Evolutionary conservation across 164 flowering plant species (phyloP).

Genomic region (Echeveria elegans): DNA sequence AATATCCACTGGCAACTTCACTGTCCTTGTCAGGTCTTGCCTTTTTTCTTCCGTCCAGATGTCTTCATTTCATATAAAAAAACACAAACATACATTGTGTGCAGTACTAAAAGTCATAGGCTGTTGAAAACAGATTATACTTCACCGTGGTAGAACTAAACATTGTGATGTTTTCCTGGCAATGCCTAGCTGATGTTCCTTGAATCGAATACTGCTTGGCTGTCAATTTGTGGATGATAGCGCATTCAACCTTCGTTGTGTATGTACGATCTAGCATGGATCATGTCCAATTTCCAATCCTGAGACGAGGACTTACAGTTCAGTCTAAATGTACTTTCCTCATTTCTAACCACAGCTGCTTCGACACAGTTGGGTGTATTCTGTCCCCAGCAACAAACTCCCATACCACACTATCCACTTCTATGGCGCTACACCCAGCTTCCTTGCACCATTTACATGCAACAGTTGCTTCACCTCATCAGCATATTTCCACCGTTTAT

Average conservation of each 20-base stretch:
- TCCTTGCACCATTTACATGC: slow-evolving; percentile 50
- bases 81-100: not conserved
- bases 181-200: slow-evolving; percentile 57
- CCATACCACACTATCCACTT: slow-evolving; percentile 35
- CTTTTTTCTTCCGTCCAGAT: slow-evolving; percentile 29
- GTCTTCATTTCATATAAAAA: slow-evolving; percentile 14
- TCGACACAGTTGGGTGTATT: slow-evolving; percentile 10
- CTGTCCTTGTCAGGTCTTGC: not conserved
- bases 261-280: too few species aligned
- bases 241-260: too few species aligned
- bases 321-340: too few species aligned
- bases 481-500: slow-evolving; percentile 65
- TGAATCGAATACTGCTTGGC: slow-evolving; percentile 7
- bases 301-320: too few species aligned
- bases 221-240: too few species aligned
- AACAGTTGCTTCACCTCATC: slow-evolving; percentile 44
- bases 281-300: too few species aligned
- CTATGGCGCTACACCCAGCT: slow-evolving; percentile 57
- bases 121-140: slow-evolving; percentile 21
- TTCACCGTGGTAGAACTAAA: slow-evolving; percentile 24
- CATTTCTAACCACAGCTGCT: not conserved
- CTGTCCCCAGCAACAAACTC: slow-evolving; percentile 64
- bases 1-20: slow-evolving; percentile 24
- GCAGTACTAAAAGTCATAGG: not conserved
- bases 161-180: slow-evolving; percentile 69